phyloP scores from a whole-genome alignment of 257 asterid genomes.

The Solanum piurae region DNA sequence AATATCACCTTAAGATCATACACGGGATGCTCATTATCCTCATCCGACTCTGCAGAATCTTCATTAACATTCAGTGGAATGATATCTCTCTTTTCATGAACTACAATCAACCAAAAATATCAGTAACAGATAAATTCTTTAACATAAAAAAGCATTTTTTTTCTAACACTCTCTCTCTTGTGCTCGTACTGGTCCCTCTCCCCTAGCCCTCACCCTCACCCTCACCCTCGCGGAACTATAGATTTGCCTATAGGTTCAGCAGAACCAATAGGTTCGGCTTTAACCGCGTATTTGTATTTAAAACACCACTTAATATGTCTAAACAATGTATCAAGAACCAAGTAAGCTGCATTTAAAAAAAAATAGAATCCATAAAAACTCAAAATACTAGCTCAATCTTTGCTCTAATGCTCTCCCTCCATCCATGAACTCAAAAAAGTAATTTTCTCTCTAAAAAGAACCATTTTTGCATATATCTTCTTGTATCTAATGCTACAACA shows the following conservation, averaged over 20 bases:
- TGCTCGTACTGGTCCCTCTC: too few relatives aligned
- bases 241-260: neutral
- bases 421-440: neutral
- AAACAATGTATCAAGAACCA: neutral
- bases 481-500: neutral
- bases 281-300: neutral
- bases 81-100: constrained; percentile 81
- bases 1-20: constrained; percentile 52
- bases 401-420: neutral
- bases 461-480: neutral
- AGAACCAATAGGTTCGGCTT: neutral
- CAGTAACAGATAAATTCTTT: neutral
- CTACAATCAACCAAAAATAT: constrained; percentile 25
- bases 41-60: constrained; percentile 61
- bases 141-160: neutral
- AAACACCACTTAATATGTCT: neutral
- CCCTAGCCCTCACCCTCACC: too few relatives aligned
- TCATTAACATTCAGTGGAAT: constrained; percentile 55
- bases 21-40: constrained; percentile 70
- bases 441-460: neutral
- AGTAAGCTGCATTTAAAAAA: neutral
- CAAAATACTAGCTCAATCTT: neutral
- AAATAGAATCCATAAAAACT: neutral
- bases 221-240: too few relatives aligned
- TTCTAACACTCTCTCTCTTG: too few relatives aligned